These are phyloP conservation scores for Naganishia kalamii DNA, from an alignment of 768 basidiomycete genomes.

Conservation along the genomic window DNA sequence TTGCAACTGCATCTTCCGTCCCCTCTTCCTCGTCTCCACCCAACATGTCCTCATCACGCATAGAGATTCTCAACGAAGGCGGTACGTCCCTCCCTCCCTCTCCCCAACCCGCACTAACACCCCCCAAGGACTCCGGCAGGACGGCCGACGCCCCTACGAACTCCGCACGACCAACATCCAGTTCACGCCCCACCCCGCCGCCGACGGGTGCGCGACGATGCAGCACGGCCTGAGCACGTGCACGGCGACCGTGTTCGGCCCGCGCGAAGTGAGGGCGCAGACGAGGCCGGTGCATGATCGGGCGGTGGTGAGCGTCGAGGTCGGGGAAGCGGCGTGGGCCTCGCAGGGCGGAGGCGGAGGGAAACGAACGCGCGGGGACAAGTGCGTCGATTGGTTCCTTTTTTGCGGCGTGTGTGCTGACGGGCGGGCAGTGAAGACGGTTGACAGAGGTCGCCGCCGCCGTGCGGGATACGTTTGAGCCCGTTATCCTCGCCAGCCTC, in stretches of 20 bases:
- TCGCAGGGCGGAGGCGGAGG: slow-evolving; percentile 62
- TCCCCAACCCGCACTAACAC: background rate
- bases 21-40: too few relatives aligned
- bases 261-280: slow-evolving; percentile 76
- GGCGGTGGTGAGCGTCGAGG: slow-evolving; percentile 82
- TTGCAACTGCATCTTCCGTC: too few relatives aligned
- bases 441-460: slow-evolving; percentile 76
- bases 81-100: slow-evolving; percentile 25
- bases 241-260: slow-evolving; percentile 80
- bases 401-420: too few relatives aligned
- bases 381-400: slow-evolving; percentile 55
- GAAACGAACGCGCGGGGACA: slow-evolving; percentile 73
- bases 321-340: slow-evolving; percentile 79
- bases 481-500: slow-evolving; percentile 79
- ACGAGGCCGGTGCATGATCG: slow-evolving; percentile 60
- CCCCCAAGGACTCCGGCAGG: slow-evolving; percentile 62
- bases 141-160: slow-evolving; percentile 87
- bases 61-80: slow-evolving; percentile 44
- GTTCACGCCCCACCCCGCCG: slow-evolving; percentile 60
- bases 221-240: slow-evolving; percentile 88
- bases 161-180: slow-evolving; percentile 74
- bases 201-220: slow-evolving; percentile 78
- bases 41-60: slow-evolving; percentile 35
- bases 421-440: slow-evolving; percentile 65
- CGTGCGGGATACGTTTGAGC: slow-evolving; percentile 91